Conservation (phyloP, 1,139 yeast species). For the Eremothecium gossypii region DNA sequence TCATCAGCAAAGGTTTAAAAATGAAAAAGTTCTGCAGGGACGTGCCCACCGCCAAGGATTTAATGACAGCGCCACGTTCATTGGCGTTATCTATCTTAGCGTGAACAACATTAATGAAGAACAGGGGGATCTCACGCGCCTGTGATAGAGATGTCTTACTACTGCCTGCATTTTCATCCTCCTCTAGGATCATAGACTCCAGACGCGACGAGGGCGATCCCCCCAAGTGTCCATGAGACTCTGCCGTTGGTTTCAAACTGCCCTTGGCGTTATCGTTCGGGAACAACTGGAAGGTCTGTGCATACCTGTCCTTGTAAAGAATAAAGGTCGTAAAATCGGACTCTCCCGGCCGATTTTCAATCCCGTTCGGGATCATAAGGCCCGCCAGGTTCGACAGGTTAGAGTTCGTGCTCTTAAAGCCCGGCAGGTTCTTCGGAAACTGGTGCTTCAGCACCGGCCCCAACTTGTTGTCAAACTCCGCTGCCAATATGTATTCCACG, state of each 20-base stretch:
- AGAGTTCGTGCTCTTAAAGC: slow-evolving; percentile 11
- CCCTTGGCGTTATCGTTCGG: slow-evolving; percentile 10
- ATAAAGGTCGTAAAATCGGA: slow-evolving; percentile 24
- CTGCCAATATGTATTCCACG: slow-evolving; percentile 20
- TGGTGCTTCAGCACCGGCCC: slow-evolving; percentile 24
- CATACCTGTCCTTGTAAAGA: slow-evolving; percentile 15
- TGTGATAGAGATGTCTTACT: background rate
- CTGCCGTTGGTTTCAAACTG: background rate
- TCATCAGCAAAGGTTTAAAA: slow-evolving; percentile 28
- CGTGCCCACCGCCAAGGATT: slow-evolving; percentile 37
- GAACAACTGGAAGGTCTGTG: slow-evolving; percentile 15
- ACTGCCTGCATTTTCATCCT: slow-evolving; percentile 9
- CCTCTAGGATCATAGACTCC: slow-evolving; percentile 4
- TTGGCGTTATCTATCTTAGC: slow-evolving; percentile 19
- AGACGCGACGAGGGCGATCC: background rate
- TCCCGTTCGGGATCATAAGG: slow-evolving; percentile 26
- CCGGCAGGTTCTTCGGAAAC: slow-evolving; percentile 22
- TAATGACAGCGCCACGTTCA: slow-evolving; percentile 24
- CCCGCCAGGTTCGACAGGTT: slow-evolving; percentile 18
- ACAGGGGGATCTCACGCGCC: slow-evolving; percentile 11
- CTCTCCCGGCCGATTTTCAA: slow-evolving; percentile 18
- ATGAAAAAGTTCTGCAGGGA: slow-evolving; percentile 41
- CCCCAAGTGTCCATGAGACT: background rate
- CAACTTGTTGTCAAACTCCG: slow-evolving; percentile 25
- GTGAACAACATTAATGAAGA: slow-evolving; percentile 22